Conservation (phyloP, 169 alveolate genomes). For the Cryptosporidium bovis region DNA sequence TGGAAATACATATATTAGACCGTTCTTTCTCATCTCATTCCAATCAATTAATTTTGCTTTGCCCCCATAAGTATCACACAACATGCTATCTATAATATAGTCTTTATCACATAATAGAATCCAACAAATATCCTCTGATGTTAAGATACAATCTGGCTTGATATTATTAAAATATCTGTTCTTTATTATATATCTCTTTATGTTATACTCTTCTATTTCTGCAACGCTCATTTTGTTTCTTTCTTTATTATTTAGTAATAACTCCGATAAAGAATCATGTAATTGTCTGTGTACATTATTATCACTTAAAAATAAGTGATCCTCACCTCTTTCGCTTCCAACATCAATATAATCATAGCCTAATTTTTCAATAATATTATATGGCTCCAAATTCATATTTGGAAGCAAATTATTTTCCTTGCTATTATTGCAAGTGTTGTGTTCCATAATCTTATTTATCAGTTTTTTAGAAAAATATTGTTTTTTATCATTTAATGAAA, state of each 20-base stretch:
- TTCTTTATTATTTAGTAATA: neutral
- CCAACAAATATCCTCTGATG: constrained; percentile 72
- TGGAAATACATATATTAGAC: constrained; percentile 22
- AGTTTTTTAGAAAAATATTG: constrained; percentile 36
- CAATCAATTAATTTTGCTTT: constrained; percentile 8
- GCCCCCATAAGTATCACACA: neutral
- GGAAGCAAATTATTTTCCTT: neutral
- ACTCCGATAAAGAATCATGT: constrained; percentile 9
- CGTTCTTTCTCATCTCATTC: constrained; percentile 15
- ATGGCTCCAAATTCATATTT: constrained; percentile 36
- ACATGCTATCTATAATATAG: constrained; percentile 19
- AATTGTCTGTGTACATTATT: neutral
- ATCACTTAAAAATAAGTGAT: neutral
- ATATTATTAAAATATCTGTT: constrained; percentile 12
- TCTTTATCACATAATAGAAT: constrained; percentile 43
- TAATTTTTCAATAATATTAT: neutral
- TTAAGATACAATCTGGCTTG: neutral
- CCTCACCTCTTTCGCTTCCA: neutral
- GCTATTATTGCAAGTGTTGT: neutral
- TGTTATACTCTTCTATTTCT: constrained; percentile 45
- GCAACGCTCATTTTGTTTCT: constrained; percentile 12
- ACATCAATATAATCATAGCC: neutral
- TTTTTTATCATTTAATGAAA: constrained; percentile 59
- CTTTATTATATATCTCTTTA: constrained; percentile 38
- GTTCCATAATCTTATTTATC: constrained; percentile 9